Evolutionary conservation across 352 stramenopile genomes (phyloP), one percentile per base, ranked within the genome.

Genomic region (Hyaloperonospora brassicae): DNA sequence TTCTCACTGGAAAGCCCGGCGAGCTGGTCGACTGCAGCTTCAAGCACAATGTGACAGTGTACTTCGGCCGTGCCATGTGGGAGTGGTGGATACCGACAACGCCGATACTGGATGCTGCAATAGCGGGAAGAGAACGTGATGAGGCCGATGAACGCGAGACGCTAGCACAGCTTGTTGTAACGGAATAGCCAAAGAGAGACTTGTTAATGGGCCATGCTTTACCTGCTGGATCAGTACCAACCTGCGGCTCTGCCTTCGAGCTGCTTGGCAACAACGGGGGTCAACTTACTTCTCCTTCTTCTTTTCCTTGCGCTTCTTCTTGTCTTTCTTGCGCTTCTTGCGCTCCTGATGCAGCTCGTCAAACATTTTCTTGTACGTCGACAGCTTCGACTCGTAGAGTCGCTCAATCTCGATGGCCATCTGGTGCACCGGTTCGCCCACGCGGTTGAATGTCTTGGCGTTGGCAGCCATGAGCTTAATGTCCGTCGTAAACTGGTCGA

Each of bases 231-330:
- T 34, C 27, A 34, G 27, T 34, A 8, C 0, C 27, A 34, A 8
- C 8, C 8, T 34, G 27, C 27, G 27, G 27, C 27, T 34, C 27
- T 34, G 27, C 27, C 4, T 34, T 34, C 27, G 27, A 34, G 27
- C 27, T 34, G 27, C 27, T 34, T 8, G 27, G 67, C 61, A 84
- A 85, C 50, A 80, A 45, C 44, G 36, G 36, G 40, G 22, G 2
- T 36, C 25, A 2, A 27, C 48, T 77, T 49, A 78, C 64, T 93
- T 93, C 46, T 90, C 78, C 51, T 93, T 91, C 60, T 93, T 92
- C 66, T 93, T 90, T 34, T 90, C 74, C 68, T 92, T 93, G 42
- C 87, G 76, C 59, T 93, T 92, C 70, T 93, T 93, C 70, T 92
- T 90, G 21, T 90, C 79, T 52, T 92, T 91, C 64, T 92, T 93